phyloP scores from a whole-genome alignment of 805 yeast genomes.

The Candida golubevii region DNA sequence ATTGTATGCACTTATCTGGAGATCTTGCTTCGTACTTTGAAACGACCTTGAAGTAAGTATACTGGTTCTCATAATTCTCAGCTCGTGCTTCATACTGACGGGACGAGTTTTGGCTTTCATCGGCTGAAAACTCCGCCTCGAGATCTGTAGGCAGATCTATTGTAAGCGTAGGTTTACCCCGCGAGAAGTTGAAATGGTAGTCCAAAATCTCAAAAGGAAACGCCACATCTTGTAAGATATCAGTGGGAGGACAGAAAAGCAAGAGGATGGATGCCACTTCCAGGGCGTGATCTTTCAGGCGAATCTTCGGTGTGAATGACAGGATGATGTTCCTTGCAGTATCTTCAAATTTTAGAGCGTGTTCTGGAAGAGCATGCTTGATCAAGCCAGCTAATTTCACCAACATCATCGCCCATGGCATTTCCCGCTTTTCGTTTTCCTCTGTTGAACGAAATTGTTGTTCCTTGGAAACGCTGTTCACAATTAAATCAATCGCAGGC shows the following conservation, averaged over 20 bases:
- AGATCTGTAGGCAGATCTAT: background rate
- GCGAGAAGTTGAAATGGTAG: conserved; percentile 8
- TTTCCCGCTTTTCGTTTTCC: too few species aligned
- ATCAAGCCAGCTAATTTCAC: background rate
- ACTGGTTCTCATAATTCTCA: background rate
- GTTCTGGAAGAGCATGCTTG: background rate
- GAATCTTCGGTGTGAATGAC: conserved; percentile 6
- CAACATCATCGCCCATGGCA: background rate
- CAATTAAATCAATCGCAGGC: too few species aligned
- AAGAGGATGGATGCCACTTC: conserved; percentile 1
- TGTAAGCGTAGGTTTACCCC: background rate
- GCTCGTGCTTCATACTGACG: background rate
- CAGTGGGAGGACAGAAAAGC: background rate
- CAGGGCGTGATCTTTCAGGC: conserved; percentile 8
- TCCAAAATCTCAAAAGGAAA: conserved; percentile 14
- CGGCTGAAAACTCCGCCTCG: conserved; percentile 8
- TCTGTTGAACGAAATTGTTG: too few species aligned
- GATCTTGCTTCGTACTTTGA: conserved; percentile 2
- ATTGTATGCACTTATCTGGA: conserved; percentile 1
- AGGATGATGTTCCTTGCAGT: conserved; percentile 7
- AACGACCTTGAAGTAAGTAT: conserved; percentile 8
- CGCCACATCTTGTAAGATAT: conserved; percentile 4
- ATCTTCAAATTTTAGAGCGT: conserved; percentile 1
- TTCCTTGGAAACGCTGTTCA: too few species aligned
- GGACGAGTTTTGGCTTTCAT: background rate